These are phyloP conservation scores for Aspergillus sclerotiicarbonarius DNA, from an alignment of 495 filamentous ascomycete genomes.

Conservation along the genomic window DNA sequence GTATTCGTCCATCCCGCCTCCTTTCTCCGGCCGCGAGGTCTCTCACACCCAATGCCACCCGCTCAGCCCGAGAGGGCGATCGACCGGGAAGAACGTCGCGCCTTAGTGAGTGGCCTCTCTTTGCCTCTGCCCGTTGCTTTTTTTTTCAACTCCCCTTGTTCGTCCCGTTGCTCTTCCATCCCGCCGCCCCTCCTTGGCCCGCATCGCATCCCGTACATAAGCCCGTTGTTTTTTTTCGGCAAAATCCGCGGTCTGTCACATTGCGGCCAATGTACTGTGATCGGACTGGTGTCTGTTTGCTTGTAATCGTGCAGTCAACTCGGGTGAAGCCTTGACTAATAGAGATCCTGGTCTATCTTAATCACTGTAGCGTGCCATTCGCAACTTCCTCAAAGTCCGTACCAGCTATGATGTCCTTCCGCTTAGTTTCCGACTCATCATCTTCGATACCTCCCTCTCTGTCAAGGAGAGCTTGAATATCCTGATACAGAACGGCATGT, in stretches of 20 bases:
- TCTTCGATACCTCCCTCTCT: conserved; percentile 90
- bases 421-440: conserved; percentile 93
- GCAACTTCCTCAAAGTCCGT: conserved; percentile 94
- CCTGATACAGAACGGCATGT: conserved; percentile 91
- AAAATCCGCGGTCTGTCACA: background rate
- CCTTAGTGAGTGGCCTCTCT: conserved; percentile 65
- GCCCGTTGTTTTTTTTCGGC: background rate
- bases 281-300: conserved; percentile 1
- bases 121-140: conserved; percentile 11
- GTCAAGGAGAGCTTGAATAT: conserved; percentile 98
- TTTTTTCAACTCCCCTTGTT: background rate
- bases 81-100: conserved; percentile 89
- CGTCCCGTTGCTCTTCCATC: background rate
- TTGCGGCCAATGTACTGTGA: background rate
- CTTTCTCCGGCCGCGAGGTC: conserved; percentile 68
- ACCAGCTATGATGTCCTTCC: conserved; percentile 98
- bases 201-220: conserved; percentile 3
- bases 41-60: conserved; percentile 52
- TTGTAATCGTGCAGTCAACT: conserved; percentile 11
- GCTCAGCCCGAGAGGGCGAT: conserved; percentile 66
- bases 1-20: conserved; percentile 77
- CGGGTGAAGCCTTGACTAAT: conserved; percentile 30
- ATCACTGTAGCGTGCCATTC: conserved; percentile 69
- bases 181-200: conserved; percentile 11
- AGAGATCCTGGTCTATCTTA: conserved; percentile 18